Conservation (phyloP, 495 filamentous ascomycete genomes). For the Talaromyces adpressus region DNA sequence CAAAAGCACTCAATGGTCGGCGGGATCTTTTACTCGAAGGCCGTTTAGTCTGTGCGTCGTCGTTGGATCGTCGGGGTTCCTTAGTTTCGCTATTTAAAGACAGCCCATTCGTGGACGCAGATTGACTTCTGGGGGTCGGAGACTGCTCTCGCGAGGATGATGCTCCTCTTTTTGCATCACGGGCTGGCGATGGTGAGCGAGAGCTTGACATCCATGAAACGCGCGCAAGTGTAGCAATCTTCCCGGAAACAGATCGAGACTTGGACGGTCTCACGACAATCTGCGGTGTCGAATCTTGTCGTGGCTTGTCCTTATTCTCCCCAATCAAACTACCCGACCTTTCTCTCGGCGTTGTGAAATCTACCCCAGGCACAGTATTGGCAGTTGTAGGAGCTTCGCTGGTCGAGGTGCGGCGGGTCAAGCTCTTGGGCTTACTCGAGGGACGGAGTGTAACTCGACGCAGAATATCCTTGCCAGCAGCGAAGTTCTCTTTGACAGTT, state of each 20-base stretch:
- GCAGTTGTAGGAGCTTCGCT: background rate
- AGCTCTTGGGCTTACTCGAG: constrained; percentile 23
- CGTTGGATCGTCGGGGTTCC: background rate
- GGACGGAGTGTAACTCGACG: constrained; percentile 37
- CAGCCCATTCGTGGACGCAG: constrained; percentile 21
- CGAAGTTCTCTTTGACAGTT: constrained; percentile 34
- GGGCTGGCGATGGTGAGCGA: constrained; percentile 51
- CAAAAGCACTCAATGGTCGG: constrained; percentile 45
- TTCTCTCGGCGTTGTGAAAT: background rate
- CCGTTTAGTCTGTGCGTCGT: constrained; percentile 6
- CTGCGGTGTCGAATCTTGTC: background rate
- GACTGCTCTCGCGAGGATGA: constrained; percentile 31
- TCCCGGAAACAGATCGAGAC: constrained; percentile 50
- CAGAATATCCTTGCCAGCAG: constrained; percentile 40
- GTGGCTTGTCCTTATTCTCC: background rate
- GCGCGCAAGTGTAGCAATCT: constrained; percentile 58
- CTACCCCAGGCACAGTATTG: background rate
- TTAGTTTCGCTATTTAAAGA: constrained; percentile 19
- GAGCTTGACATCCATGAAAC: constrained; percentile 61
- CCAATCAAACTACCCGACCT: background rate
- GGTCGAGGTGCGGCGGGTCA: constrained; percentile 20
- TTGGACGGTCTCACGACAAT: constrained; percentile 29
- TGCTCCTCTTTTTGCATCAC: constrained; percentile 29
- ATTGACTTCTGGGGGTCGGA: constrained; percentile 23
- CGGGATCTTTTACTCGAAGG: constrained; percentile 33